These are phyloP conservation scores for Penicillium sp. DNA, from an alignment of 2,329 filamentous ascomycete species.

Conservation along the genomic window DNA sequence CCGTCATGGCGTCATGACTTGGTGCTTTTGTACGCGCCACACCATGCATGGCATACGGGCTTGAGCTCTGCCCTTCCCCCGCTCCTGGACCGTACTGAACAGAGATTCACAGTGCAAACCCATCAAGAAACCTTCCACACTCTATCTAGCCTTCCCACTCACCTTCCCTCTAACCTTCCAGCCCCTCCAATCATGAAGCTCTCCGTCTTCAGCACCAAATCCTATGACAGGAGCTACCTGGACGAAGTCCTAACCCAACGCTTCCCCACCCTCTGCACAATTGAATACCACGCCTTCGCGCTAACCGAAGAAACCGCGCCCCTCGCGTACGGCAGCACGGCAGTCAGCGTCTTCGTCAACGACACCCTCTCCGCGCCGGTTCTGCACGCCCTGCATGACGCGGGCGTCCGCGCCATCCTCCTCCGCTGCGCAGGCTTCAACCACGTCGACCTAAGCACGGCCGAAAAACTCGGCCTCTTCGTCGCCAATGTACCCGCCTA, in stretches of 20 bases:
- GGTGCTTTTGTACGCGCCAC: not conserved
- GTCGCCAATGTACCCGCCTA: slow-evolving; percentile 70
- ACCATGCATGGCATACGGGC: not conserved
- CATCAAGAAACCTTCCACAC: not conserved
- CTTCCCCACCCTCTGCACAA: slow-evolving; percentile 44
- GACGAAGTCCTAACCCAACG: slow-evolving; percentile 40
- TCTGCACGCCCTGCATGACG: slow-evolving; percentile 52
- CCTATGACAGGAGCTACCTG: slow-evolving; percentile 63
- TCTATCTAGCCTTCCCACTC: not conserved
- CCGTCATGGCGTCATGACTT: slow-evolving; percentile 5
- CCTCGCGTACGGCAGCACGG: slow-evolving; percentile 56
- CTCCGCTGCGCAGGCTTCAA: slow-evolving; percentile 71
- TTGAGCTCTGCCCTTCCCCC: not conserved
- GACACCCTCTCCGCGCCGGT: slow-evolving; percentile 58
- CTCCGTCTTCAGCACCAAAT: slow-evolving; percentile 66
- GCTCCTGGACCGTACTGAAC: not conserved
- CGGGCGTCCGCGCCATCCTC: slow-evolving; percentile 61
- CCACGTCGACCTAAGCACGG: slow-evolving; percentile 63
- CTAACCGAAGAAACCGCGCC: slow-evolving; percentile 59
- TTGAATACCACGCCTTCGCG: slow-evolving; percentile 61
- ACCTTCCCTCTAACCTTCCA: not conserved
- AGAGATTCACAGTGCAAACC: too few relatives aligned
- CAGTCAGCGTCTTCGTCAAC: slow-evolving; percentile 71
- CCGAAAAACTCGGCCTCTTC: slow-evolving; percentile 58
- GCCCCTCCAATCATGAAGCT: slow-evolving; percentile 52